These are phyloP conservation scores for Cyclotella choctawhatcheeana DNA, from an alignment of 108 stramenopile genomes.

Conservation along the genomic window DNA sequence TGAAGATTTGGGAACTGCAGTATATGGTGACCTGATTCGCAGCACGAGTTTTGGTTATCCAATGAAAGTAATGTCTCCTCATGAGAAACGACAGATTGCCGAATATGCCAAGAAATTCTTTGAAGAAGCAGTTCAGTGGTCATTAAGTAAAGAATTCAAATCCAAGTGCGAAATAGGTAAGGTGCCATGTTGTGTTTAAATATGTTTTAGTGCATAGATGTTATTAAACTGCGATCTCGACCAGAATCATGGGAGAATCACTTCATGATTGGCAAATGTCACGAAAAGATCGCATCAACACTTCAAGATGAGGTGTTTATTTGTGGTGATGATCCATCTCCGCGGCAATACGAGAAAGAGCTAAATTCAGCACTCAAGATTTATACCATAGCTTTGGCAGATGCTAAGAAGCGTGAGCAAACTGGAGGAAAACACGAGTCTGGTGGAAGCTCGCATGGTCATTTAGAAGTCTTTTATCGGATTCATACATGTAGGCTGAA, in stretches of 20 bases:
- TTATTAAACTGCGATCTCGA: too few relatives aligned
- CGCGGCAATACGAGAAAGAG: slow-evolving; percentile 66
- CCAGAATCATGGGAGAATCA: slow-evolving; percentile 66
- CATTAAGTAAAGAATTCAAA: slow-evolving; percentile 37
- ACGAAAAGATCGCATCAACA: slow-evolving; percentile 83
- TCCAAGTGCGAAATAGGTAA: slow-evolving; percentile 41
- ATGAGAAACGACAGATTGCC: slow-evolving; percentile 69
- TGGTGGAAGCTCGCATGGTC: slow-evolving; percentile 87
- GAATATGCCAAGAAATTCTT: slow-evolving; percentile 62
- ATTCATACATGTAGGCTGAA: slow-evolving; percentile 86
- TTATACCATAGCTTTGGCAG: slow-evolving; percentile 59
- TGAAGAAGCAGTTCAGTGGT: slow-evolving; percentile 52
- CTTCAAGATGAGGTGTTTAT: slow-evolving; percentile 54
- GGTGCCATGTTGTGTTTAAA: too few relatives aligned
- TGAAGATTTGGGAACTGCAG: slow-evolving; percentile 70
- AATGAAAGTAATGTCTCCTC: slow-evolving; percentile 56
- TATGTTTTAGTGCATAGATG: too few relatives aligned
- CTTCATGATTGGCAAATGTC: slow-evolving; percentile 88
- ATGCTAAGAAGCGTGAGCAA: slow-evolving; percentile 59
- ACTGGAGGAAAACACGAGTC: slow-evolving; percentile 47
- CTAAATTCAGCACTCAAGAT: slow-evolving; percentile 61
- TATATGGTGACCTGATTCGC: slow-evolving; percentile 72
- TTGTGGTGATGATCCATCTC: background rate
- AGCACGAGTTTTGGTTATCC: slow-evolving; percentile 84
- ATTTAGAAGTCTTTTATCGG: slow-evolving; percentile 75